Evolutionary conservation across 1,284 basidiomycete genomes (phyloP).

Genomic region (Malassezia yamatoensis): DNA sequence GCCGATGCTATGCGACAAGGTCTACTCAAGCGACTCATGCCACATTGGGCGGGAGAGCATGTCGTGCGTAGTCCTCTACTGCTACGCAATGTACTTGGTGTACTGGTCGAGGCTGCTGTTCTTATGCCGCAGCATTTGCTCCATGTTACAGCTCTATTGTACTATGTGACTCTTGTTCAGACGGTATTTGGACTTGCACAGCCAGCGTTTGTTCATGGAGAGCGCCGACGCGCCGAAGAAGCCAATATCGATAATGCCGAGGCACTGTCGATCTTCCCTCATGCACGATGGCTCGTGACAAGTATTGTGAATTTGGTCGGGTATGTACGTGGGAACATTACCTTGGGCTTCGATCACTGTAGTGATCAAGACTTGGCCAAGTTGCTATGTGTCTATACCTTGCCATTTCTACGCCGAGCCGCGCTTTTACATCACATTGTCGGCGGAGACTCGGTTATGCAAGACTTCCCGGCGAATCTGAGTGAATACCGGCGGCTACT

Average conservation of each 20-base stretch:
- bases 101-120: conserved; percentile 41
- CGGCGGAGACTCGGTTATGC: not conserved
- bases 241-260: conserved; percentile 8
- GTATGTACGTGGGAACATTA: conserved; percentile 45
- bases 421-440: conserved; percentile 74
- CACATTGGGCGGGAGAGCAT: conserved; percentile 44
- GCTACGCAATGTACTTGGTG: conserved; percentile 40
- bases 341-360: conserved; percentile 44
- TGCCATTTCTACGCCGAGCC: conserved; percentile 85
- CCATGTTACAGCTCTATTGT: conserved; percentile 45
- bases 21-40: conserved; percentile 41
- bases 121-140: conserved; percentile 31
- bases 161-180: conserved; percentile 43
- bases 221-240: not conserved
- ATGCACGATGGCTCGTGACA: conserved; percentile 42
- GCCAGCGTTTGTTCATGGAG: conserved; percentile 22
- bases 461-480: conserved; percentile 5
- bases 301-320: conserved; percentile 44
- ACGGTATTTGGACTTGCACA: conserved; percentile 45
- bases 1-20: conserved; percentile 36
- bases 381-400: conserved; percentile 73
- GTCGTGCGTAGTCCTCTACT: conserved; percentile 39
- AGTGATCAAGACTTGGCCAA: conserved; percentile 58
- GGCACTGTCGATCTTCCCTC: conserved; percentile 33
- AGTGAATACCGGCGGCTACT: conserved; percentile 37